A percentile compares a stretch with the other conserved stretches of the same genome.
These are phyloP conservation scores for Aspergillus bertholletiae DNA, from an alignment of 495 filamentous ascomycete species.

Conservation along the genomic window DNA sequence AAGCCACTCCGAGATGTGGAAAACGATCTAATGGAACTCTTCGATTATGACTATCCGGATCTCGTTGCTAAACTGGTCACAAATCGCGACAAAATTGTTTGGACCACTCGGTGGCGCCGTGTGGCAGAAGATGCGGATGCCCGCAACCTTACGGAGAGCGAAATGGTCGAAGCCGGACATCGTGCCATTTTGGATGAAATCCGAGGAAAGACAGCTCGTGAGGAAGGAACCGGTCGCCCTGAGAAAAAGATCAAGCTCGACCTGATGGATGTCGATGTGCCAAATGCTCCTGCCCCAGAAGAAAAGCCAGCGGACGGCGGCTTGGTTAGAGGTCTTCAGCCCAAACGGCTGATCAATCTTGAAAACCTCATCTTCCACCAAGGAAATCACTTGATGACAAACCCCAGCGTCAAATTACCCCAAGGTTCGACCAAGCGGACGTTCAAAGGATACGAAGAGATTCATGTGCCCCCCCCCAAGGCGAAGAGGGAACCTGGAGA, in stretches of 20 bases:
- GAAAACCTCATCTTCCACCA: constrained; percentile 97
- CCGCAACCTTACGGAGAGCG: constrained; percentile 72
- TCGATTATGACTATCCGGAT: constrained; percentile 95
- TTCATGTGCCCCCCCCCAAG: constrained; percentile 91
- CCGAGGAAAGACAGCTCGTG: constrained; percentile 57
- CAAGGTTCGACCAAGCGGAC: constrained; percentile 91
- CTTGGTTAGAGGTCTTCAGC: constrained; percentile 81
- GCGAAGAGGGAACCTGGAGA: constrained; percentile 76
- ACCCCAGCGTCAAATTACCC: constrained; percentile 90
- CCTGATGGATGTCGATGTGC: constrained; percentile 86
- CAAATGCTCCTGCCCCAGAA: constrained; percentile 50
- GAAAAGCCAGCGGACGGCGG: constrained; percentile 58
- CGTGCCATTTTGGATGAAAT: constrained; percentile 84
- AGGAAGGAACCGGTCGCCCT: constrained; percentile 50
- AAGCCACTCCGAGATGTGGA: constrained; percentile 87
- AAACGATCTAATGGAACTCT: constrained; percentile 96
- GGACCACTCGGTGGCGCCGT: constrained; percentile 85
- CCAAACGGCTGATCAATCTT: constrained; percentile 81
- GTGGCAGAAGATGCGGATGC: constrained; percentile 79
- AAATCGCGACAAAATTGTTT: constrained; percentile 88
- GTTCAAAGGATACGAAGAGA: constrained; percentile 98
- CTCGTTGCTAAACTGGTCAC: constrained; percentile 88
- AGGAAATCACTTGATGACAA: constrained; percentile 98
- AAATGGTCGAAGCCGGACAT: constrained; percentile 88
- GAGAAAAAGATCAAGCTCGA: constrained; percentile 80